Percentiles rank a stretch among this genome's conserved stretches.
Evolutionary conservation across 495 filamentous ascomycete species (phyloP).

Genomic region (Beverwykella pulmonaria): DNA sequence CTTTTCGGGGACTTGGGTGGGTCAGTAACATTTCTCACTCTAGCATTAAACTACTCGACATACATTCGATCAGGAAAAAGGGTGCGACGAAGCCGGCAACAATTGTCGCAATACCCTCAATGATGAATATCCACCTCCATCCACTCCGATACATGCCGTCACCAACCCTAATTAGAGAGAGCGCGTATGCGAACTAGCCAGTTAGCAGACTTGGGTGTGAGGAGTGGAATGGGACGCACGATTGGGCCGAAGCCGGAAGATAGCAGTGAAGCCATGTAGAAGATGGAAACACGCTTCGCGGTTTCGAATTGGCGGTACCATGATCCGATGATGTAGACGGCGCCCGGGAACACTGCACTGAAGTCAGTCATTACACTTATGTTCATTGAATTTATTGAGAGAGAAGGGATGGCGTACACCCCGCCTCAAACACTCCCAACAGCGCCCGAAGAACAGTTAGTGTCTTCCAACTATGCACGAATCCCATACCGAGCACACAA

Average conservation of each 20-base stretch:
- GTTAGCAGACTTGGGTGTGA: background rate
- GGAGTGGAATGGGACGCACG: background rate
- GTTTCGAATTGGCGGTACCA: constrained; percentile 22
- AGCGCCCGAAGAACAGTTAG: constrained; percentile 12
- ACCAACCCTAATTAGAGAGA: constrained; percentile 14
- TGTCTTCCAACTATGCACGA: constrained; percentile 11
- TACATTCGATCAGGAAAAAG: constrained; percentile 21
- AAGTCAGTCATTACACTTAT: background rate
- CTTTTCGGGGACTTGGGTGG: constrained; percentile 7
- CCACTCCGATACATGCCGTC: constrained; percentile 12
- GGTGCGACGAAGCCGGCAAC: constrained; percentile 4
- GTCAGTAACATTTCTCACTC: background rate
- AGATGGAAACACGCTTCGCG: constrained; percentile 7
- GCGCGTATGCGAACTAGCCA: constrained; percentile 13
- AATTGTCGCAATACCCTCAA: constrained; percentile 6
- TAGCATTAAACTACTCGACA: no score
- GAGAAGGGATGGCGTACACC: background rate
- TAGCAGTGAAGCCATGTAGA: constrained; percentile 12
- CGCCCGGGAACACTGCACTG: constrained; percentile 10
- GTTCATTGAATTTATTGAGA: background rate
- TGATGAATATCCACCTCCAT: constrained; percentile 12
- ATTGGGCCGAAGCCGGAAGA: constrained; percentile 17
- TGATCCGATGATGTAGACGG: constrained; percentile 18
- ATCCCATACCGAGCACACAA: constrained; percentile 20
- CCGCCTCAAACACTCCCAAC: constrained; percentile 15